phyloP scores from a whole-genome alignment of 2,329 filamentous ascomycete genomes.

The Ploettnerulaceae sp. region DNA sequence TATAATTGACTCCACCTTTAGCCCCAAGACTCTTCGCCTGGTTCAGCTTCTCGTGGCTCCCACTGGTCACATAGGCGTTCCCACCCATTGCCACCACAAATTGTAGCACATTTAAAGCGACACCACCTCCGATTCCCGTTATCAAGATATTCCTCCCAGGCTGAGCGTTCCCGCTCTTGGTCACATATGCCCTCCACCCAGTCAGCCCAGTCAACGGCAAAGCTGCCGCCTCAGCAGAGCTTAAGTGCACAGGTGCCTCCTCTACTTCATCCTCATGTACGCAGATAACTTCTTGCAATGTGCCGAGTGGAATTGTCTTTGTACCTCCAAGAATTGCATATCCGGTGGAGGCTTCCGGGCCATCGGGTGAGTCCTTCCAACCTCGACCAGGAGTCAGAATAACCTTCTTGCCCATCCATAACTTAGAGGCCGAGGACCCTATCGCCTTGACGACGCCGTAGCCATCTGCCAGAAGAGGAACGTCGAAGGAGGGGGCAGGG shows the following conservation, averaged over 20 bases:
- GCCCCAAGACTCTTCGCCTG: conserved; percentile 70
- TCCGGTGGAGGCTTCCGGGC: conserved; percentile 60
- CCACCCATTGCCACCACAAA: conserved; percentile 68
- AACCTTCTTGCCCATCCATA: conserved; percentile 61
- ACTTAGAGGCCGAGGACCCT: conserved; percentile 49
- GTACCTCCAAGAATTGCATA: conserved; percentile 69
- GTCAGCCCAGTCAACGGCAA: conserved; percentile 82
- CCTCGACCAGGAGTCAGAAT: conserved; percentile 73
- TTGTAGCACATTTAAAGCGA: conserved; percentile 75
- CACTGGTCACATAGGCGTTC: conserved; percentile 41
- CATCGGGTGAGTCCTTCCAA: conserved; percentile 67
- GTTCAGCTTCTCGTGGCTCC: conserved; percentile 62
- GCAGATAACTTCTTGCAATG: conserved; percentile 66
- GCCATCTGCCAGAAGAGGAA: conserved; percentile 79
- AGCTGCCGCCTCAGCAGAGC: conserved; percentile 70
- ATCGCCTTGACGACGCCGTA: conserved; percentile 65
- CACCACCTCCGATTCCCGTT: conserved; percentile 89
- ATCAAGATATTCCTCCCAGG: conserved; percentile 72
- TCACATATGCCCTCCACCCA: conserved; percentile 79
- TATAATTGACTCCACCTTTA: conserved; percentile 77
- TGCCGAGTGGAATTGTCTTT: conserved; percentile 59
- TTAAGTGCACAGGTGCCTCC: conserved; percentile 67
- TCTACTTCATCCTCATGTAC: conserved; percentile 72
- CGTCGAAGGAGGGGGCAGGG: conserved; percentile 73
- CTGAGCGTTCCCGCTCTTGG: conserved; percentile 63